Percentiles rank a stretch among this genome's conserved stretches.
phyloP scores from a whole-genome alignment of 257 asterid species.

The Fraxinus anomala region DNA sequence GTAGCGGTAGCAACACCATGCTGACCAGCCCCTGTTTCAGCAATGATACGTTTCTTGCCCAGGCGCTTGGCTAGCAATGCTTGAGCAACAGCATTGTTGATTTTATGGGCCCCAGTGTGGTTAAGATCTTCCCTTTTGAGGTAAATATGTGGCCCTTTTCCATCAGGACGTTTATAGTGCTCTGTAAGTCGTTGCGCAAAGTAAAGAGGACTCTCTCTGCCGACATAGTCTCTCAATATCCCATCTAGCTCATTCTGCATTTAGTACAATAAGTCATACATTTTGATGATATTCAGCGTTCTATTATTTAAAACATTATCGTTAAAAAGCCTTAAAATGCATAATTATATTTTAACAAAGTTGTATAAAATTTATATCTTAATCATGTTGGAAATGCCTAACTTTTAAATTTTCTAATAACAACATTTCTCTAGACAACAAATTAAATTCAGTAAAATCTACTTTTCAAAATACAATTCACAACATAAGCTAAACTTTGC shows the following conservation, averaged over 20 bases:
- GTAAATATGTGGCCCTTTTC: constrained; percentile 79
- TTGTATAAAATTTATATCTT: not conserved
- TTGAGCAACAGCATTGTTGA: constrained; percentile 89
- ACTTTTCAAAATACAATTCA: not conserved
- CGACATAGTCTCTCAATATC: constrained; percentile 87
- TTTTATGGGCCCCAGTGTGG: constrained; percentile 98
- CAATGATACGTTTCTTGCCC: constrained; percentile 87
- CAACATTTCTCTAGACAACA: not conserved
- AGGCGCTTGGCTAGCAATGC: constrained; percentile 90
- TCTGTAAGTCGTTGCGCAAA: constrained; percentile 88
- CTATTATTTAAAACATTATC: not conserved
- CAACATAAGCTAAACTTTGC: not conserved
- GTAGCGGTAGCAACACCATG: constrained; percentile 99
- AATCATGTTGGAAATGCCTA: not conserved
- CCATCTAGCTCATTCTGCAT: constrained; percentile 78
- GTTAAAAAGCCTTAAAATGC: not conserved
- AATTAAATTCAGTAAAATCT: not conserved
- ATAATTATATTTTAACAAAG: not conserved
- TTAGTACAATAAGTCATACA: not conserved
- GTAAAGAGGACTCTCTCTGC: constrained; percentile 92
- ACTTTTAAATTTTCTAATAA: not conserved
- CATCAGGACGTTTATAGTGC: constrained; percentile 69
- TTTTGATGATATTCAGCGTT: not conserved
- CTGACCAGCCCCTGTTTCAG: constrained; percentile 99
- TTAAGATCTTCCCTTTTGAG: constrained; percentile 95